Evolutionary conservation across 2,329 filamentous ascomycete species (phyloP), one percentile per base, ranked within the genome.

Genomic region (Paraphoma sp.): DNA sequence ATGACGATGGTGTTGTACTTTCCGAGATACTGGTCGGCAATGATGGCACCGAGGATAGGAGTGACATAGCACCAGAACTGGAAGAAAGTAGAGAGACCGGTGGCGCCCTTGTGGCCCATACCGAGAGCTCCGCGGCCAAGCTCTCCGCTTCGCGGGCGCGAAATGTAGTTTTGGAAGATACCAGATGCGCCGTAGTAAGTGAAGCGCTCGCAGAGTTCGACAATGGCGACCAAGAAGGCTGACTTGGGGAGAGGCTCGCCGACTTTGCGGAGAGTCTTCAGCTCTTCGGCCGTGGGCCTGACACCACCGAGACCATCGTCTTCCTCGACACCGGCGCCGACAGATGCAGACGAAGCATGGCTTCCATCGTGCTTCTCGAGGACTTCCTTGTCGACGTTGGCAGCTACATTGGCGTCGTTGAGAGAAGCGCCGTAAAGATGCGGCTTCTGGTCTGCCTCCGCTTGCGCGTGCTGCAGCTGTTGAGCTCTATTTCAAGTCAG

Each of bases 1-100:
- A 85, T 83, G 73, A 89, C 80, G 64, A 92, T 91, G 41, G 89
- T 91, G 71, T 86, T 86, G 80, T 87, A 92, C 60, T 88, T 87
- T 54, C 89, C 89, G 73, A 85, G 83, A 71, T 89, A 88, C 63
- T 87, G 84, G 78, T 93, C 90, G 33, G 90, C 89, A 33, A 83
- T 79, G 53, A 84, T 72, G 40, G 83, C 83, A 53, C 81, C 80
- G 14, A 53, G 44, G 48, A 58, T 61, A 9, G 49, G 60, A 45
- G 54, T 71, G 57, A 65, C 65, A 52, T 76, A 75, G 59, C 73
- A 76, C 72, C 71, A 76, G 56, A 76, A 76, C 64, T 76, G 74
- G 70, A 82, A 82, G 70, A 82, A 82, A 3, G 74, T 76, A 11
- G 75, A 78, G 8, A 82, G 69, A 52, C 78, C 79, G 49, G 80